Percentiles rank a stretch among this genome's conserved stretches.
phyloP scores from a whole-genome alignment of 148 eudicot genomes.

The Vaccinium myrtillus region DNA sequence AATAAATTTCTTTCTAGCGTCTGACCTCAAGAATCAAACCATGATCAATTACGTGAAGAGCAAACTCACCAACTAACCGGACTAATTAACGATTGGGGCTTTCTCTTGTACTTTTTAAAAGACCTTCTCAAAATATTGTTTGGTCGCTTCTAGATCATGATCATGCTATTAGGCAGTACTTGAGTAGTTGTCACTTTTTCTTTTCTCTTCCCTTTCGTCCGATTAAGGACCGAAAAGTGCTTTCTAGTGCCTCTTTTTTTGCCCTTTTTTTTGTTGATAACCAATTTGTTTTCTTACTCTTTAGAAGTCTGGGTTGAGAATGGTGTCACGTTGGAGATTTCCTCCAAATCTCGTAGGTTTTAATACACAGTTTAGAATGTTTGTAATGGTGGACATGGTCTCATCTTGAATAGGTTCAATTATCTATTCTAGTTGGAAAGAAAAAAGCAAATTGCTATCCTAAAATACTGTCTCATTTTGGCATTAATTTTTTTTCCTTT shows the following conservation, averaged over 20 bases:
- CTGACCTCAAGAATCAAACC: too few relatives aligned
- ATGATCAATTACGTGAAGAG: too few relatives aligned
- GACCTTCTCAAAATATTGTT: background rate
- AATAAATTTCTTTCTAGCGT: too few relatives aligned
- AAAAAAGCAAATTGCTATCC: background rate
- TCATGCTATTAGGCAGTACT: background rate
- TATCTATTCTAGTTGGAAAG: background rate
- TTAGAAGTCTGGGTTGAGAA: background rate
- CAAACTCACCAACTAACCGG: too few relatives aligned
- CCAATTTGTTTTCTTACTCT: background rate
- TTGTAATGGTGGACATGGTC: background rate
- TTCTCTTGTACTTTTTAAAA: background rate
- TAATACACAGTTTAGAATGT: background rate
- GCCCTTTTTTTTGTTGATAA: background rate
- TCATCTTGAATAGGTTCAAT: background rate
- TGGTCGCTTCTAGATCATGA: background rate
- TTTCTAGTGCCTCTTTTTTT: background rate
- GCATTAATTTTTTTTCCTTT: background rate
- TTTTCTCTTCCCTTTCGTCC: background rate
- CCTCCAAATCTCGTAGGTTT: background rate
- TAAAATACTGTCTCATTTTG: background rate
- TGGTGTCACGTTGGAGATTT: background rate
- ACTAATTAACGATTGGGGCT: too few relatives aligned
- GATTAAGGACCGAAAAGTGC: background rate
- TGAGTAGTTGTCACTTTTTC: background rate